A percentile compares a stretch with the other conserved stretches of the same genome.
Evolutionary conservation across 345 rosid species (phyloP).

Genomic region (Salix caprea): DNA sequence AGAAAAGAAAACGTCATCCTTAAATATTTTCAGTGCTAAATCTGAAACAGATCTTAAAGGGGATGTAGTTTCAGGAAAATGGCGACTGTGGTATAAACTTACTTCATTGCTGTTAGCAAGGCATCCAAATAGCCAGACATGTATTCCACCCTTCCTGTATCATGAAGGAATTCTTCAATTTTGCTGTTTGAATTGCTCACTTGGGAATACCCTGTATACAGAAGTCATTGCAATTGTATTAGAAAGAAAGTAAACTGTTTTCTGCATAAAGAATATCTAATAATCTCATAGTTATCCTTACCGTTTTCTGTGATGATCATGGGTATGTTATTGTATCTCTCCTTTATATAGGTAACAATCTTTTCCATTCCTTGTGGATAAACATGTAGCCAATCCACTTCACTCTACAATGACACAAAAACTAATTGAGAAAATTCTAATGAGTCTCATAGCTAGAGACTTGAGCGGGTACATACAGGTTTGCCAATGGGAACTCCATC

Average conservation of each 20-base stretch:
- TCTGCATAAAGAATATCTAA: too few species aligned
- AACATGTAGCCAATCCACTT: conserved; percentile 41
- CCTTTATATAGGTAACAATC: conserved; percentile 30
- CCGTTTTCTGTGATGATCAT: conserved; percentile 61
- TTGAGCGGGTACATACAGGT: conserved; percentile 1
- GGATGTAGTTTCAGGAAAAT: background rate
- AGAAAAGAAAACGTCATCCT: too few species aligned
- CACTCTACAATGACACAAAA: background rate
- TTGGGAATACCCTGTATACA: conserved; percentile 44
- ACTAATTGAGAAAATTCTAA: background rate
- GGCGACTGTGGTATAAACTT: background rate
- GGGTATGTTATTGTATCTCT: conserved; percentile 43
- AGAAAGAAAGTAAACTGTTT: too few species aligned
- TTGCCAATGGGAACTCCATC: conserved; percentile 10
- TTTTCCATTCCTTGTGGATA: conserved; percentile 51
- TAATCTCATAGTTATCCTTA: background rate
- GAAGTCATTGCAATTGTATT: background rate
- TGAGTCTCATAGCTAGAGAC: background rate
- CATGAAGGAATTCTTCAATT: conserved; percentile 31
- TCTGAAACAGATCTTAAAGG: too few species aligned
- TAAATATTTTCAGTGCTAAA: too few species aligned
- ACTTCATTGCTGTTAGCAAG: conserved; percentile 49
- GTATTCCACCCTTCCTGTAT: conserved; percentile 48
- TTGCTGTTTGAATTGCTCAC: conserved; percentile 6
- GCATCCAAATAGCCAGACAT: conserved; percentile 47